phyloP scores from a whole-genome alignment of 139 green algal species.

The Chloropicon primus region DNA sequence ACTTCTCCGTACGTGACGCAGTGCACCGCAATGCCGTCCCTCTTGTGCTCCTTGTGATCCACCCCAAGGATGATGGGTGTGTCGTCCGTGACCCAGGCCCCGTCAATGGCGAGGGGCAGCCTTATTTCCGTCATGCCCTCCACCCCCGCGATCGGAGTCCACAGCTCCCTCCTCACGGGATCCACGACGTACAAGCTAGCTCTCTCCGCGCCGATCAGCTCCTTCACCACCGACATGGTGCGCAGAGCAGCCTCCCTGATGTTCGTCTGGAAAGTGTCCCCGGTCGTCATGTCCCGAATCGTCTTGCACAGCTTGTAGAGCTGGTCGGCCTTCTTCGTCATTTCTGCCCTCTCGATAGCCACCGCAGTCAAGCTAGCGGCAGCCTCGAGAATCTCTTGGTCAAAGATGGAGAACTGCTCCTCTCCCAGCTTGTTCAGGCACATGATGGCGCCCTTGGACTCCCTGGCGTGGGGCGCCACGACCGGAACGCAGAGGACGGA shows the following conservation, averaged over 20 bases:
- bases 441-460: not conserved
- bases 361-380: not conserved
- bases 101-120: not conserved
- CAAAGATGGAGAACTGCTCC: not conserved
- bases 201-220: not conserved
- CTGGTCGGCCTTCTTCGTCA: not conserved
- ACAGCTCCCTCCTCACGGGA: not conserved
- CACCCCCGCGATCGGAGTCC: not conserved
- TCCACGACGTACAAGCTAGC: not conserved
- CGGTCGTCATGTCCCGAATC: not conserved
- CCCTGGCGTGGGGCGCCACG: not conserved
- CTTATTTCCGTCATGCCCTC: not conserved
- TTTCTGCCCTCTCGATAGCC: not conserved
- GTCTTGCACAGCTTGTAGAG: not conserved
- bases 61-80: not conserved
- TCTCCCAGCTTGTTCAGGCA: not conserved
- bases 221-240: not conserved
- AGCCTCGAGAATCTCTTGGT: not conserved
- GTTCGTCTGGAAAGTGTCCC: not conserved
- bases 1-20: not conserved
- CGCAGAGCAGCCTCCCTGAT: not conserved
- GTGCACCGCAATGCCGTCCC: not conserved
- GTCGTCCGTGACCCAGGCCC: not conserved
- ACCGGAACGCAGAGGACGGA: not conserved
- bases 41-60: not conserved